Conservation (phyloP, 164 flowering plant genomes). For the Echeveria elegans region DNA sequence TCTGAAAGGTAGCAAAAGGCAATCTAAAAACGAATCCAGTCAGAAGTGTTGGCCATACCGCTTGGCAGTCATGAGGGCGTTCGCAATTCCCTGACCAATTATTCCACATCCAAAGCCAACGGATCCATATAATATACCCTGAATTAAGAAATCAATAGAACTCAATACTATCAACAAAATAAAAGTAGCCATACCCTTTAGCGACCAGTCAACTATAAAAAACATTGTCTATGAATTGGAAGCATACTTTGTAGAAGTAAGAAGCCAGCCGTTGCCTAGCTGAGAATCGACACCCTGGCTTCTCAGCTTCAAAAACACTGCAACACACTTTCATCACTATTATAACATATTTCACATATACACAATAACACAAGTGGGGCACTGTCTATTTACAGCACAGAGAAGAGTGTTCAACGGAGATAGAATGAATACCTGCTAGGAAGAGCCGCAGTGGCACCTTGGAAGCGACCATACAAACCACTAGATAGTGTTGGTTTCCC, state of each 20-base stretch:
- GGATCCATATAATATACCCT: constrained; percentile 77
- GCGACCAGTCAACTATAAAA: too few relatives aligned
- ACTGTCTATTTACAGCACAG: too few relatives aligned
- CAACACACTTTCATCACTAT: background rate
- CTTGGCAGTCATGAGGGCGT: constrained; percentile 89
- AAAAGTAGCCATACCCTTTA: background rate
- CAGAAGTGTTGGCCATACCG: constrained; percentile 31
- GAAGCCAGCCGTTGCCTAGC: constrained; percentile 66
- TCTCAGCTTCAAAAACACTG: constrained; percentile 93
- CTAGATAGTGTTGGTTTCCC: constrained; percentile 55
- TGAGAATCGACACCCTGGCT: constrained; percentile 80
- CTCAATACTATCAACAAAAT: background rate
- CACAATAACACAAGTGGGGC: too few relatives aligned
- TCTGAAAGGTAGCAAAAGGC: background rate
- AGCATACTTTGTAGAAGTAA: constrained; percentile 71
- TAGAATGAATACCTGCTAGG: constrained; percentile 66
- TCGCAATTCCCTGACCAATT: constrained; percentile 96
- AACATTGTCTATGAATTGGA: too few relatives aligned
- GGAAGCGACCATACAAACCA: constrained; percentile 57
- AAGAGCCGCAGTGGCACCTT: constrained; percentile 51
- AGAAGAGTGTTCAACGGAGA: background rate
- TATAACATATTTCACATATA: too few relatives aligned
- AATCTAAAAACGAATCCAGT: background rate
- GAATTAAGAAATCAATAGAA: constrained; percentile 11
- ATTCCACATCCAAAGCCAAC: constrained; percentile 93